Conservation (phyloP, 768 basidiomycete genomes). For the Nidula microcarpa region DNA sequence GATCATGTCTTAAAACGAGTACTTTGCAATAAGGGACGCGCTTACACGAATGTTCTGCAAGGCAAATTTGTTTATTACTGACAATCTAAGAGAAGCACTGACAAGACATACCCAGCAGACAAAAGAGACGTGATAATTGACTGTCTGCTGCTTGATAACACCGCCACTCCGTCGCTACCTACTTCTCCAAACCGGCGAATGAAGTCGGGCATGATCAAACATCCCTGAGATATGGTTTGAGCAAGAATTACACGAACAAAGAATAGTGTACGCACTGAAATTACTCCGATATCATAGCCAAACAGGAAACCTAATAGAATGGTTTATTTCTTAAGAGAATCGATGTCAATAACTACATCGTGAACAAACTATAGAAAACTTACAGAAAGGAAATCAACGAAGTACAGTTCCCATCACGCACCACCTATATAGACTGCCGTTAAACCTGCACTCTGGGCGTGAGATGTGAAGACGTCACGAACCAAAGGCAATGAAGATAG, state of each 20-base stretch:
- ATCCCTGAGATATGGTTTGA: slow-evolving; percentile 44
- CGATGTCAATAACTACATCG: no score
- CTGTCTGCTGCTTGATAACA: slow-evolving; percentile 61
- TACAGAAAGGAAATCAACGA: no score
- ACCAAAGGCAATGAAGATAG: slow-evolving; percentile 75
- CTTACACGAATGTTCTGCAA: slow-evolving; percentile 50
- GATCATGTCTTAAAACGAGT: slow-evolving; percentile 5
- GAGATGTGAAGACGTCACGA: slow-evolving; percentile 16
- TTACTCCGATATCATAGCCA: slow-evolving; percentile 77
- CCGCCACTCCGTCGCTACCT: slow-evolving; percentile 38
- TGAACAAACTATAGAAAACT: no score
- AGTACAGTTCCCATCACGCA: slow-evolving; percentile 5
- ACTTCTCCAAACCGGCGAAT: slow-evolving; percentile 62
- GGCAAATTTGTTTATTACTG: neutral
- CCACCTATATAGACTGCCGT: slow-evolving; percentile 15
- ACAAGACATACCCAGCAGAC: slow-evolving; percentile 58
- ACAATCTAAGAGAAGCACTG: neutral
- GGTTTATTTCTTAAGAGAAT: no score
- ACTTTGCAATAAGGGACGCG: neutral
- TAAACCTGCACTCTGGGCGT: neutral
- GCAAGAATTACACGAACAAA: neutral
- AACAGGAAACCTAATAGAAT: slow-evolving; percentile 52
- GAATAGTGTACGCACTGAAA: slow-evolving; percentile 44
- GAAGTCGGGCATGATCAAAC: slow-evolving; percentile 79
- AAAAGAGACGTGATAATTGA: slow-evolving; percentile 78